Conservation (phyloP, 2,329 filamentous ascomycete species). For the Fusarium albosuccineum region DNA sequence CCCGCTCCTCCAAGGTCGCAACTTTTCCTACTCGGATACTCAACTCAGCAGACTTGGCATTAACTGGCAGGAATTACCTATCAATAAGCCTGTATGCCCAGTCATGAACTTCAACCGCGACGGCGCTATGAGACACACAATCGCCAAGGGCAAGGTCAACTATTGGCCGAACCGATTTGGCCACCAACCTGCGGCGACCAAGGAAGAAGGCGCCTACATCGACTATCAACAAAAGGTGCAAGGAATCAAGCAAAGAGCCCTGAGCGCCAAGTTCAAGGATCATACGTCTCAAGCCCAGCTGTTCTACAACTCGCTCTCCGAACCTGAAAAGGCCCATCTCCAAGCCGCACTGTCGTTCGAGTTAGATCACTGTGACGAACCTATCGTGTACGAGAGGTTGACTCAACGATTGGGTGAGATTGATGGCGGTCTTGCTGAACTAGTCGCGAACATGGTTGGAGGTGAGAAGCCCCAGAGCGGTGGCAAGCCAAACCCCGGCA, state of each 20-base stretch:
- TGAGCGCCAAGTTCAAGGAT: conserved; percentile 81
- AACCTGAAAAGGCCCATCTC: conserved; percentile 77
- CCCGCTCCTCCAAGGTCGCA: conserved; percentile 79
- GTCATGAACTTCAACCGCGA: conserved; percentile 84
- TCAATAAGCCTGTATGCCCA: conserved; percentile 81
- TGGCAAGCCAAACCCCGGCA: conserved; percentile 72
- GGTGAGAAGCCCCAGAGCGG: conserved; percentile 68
- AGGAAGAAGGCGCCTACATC: conserved; percentile 74
- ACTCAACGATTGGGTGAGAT: conserved; percentile 78
- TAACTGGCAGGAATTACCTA: conserved; percentile 83
- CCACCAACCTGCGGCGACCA: conserved; percentile 73
- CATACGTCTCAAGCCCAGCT: conserved; percentile 83
- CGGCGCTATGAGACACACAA: conserved; percentile 78
- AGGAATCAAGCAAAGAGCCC: conserved; percentile 78
- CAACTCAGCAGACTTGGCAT: conserved; percentile 77
- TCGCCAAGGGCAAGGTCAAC: conserved; percentile 76
- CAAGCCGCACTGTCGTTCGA: conserved; percentile 81
- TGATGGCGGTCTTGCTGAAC: conserved; percentile 75
- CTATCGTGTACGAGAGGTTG: conserved; percentile 79
- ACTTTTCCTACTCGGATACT: conserved; percentile 76
- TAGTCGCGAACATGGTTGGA: conserved; percentile 78
- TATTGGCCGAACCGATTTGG: conserved; percentile 73
- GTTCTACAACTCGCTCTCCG: conserved; percentile 83
- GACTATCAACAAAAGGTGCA: conserved; percentile 73
- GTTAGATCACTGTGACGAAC: conserved; percentile 85